Evolutionary conservation across 2,329 filamentous ascomycete species (phyloP).

Genomic region (Epichloe amarillans): DNA sequence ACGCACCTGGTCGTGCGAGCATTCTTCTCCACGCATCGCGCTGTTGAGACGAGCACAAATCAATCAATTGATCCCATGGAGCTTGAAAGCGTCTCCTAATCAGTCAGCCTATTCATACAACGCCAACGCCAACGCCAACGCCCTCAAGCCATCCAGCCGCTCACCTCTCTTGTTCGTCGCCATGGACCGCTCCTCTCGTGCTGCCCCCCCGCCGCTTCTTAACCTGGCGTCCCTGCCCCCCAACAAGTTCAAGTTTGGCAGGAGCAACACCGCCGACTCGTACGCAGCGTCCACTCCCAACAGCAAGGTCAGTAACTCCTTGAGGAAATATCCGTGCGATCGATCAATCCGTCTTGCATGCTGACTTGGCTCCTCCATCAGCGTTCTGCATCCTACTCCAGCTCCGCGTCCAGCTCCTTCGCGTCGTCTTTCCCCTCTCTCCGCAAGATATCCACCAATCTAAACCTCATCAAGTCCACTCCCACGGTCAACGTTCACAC

Average conservation of each 20-base stretch:
- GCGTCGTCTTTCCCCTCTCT: constrained; percentile 14
- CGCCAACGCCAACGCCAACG: background rate
- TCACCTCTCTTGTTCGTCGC: background rate
- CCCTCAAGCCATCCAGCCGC: background rate
- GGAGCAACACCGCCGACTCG: constrained; percentile 12
- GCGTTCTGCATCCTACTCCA: constrained; percentile 18
- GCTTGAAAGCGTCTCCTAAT: no score
- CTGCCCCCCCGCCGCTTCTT: constrained; percentile 7
- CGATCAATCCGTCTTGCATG: background rate
- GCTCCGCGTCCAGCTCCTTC: constrained; percentile 13
- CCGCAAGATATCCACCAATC: constrained; percentile 19
- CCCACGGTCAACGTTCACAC: constrained; percentile 37
- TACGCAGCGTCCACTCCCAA: constrained; percentile 8
- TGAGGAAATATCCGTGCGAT: no score
- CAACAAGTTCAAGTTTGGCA: constrained; percentile 10
- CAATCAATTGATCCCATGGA: no score
- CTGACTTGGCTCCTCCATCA: constrained; percentile 11
- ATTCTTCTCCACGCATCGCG: background rate
- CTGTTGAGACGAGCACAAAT: background rate
- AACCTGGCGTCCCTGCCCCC: constrained; percentile 6
- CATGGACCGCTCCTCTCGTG: constrained; percentile 5
- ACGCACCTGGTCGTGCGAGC: background rate
- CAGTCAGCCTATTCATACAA: background rate
- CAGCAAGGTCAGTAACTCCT: constrained; percentile 12
- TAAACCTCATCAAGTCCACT: constrained; percentile 21